Evolutionary conservation across 192 early-diverging fungal genomes (phyloP), one percentile per base, ranked within the genome.

Genomic region (Backusella circina): DNA sequence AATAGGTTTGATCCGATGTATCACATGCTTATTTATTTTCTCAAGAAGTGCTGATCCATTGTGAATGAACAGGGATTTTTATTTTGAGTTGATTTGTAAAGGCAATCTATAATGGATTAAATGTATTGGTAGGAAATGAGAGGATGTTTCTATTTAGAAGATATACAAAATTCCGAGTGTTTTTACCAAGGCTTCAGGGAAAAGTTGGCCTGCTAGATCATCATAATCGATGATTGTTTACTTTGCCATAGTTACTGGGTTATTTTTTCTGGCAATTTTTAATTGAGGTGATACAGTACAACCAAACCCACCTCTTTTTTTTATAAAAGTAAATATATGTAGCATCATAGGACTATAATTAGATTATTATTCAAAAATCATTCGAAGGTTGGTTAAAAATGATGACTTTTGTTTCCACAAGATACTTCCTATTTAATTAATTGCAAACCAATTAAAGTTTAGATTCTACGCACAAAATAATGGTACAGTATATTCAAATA

Each of bases 261-360:
- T 28, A 13, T 28, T 61, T 61, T 61, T 61, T 61, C 54, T 61
- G 54, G 54, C 23, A 61, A 61, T 61, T 61, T 61, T 61, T 10
- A 61, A 61, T 61, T 61, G 54, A 61, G 54, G 54, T 61, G 26
- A 28, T 61, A 61, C 54, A 13, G 54, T 61, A 28, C 54, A 61
- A 61, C 54, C 54, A 28, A 57, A 12, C 23, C 18, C 23, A 26
- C 54, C 54, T 57, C n/a, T 61, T 61, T 61, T 51, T 50, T 61
- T 61, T 61, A 61, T 61, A 61, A 61, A 61, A 61, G 54, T 61
- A 28, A 28, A 26, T 61, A 13, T 12, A 61, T 21, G 54, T 61
- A 61, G 54, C 54, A 61, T 61, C 54, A 61, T 61, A 61, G 9
- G 54, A 61, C 54, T 61, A 61, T 61, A 61, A 61, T 61, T 61